A percentile compares a stretch with the other conserved stretches of the same genome.
phyloP scores from a whole-genome alignment of 1,284 basidiomycete genomes.

The Flammula alnicola region DNA sequence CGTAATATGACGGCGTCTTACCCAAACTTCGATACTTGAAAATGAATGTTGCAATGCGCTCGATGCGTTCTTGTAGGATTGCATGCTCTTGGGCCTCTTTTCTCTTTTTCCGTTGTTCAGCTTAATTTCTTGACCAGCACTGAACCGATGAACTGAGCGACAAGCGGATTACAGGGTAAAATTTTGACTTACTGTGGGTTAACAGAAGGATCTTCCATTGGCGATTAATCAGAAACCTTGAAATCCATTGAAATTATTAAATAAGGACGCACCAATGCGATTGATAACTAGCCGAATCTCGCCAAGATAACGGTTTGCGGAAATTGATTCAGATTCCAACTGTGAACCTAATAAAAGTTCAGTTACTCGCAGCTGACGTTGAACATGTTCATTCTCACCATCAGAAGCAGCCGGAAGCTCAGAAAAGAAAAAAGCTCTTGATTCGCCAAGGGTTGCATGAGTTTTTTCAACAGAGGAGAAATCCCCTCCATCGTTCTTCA shows the following conservation, averaged over 20 bases:
- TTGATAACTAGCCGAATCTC: constrained; percentile 1
- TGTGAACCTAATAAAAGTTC: too few species aligned
- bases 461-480: neutral
- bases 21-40: constrained; percentile 5
- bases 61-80: neutral
- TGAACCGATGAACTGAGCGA: too few species aligned
- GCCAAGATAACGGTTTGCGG: neutral
- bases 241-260: too few species aligned
- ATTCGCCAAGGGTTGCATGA: neutral
- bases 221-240: too few species aligned
- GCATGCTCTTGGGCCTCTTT: neutral
- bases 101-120: too few species aligned
- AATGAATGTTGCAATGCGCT: constrained; percentile 4
- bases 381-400: neutral
- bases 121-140: too few species aligned
- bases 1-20: too few species aligned
- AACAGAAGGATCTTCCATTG: too few species aligned
- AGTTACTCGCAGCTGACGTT: too few species aligned
- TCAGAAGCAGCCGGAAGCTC: neutral
- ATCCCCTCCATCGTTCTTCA: neutral
- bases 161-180: too few species aligned
- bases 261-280: neutral
- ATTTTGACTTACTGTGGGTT: too few species aligned
- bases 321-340: neutral
- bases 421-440: neutral